phyloP scores from a whole-genome alignment of 495 filamentous ascomycete genomes.

The Aspergillus haitiensis region DNA sequence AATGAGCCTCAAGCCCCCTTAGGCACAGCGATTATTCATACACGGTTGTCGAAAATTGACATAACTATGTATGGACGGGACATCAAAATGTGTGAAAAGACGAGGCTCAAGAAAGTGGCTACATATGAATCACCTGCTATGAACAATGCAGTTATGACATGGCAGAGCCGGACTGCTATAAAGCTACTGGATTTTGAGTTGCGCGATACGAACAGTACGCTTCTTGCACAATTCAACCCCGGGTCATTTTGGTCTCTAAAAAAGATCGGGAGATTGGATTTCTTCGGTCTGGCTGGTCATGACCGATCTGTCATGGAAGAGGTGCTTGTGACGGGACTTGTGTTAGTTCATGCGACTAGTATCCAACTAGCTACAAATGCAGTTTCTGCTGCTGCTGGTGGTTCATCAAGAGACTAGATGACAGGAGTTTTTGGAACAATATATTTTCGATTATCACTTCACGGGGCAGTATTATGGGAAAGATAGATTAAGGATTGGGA shows the following conservation, averaged over 20 bases:
- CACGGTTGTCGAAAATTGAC: not conserved
- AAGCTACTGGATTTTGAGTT: conserved; percentile 19
- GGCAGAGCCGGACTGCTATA: conserved; percentile 12
- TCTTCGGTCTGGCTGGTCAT: conserved; percentile 3
- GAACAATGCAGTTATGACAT: not conserved
- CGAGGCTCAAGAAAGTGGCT: conserved; percentile 13
- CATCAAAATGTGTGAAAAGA: conserved; percentile 3
- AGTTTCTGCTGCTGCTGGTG: not conserved
- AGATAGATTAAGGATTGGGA: too few relatives aligned
- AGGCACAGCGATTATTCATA: not conserved
- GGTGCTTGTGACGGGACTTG: conserved; percentile 14
- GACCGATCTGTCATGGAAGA: conserved; percentile 13
- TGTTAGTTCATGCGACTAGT: conserved; percentile 7
- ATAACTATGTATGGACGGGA: conserved; percentile 1
- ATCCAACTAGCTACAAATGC: conserved; percentile 4
- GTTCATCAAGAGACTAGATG: not conserved
- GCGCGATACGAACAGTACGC: conserved; percentile 9
- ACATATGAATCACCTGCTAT: conserved; percentile 9
- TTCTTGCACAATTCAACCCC: conserved; percentile 14
- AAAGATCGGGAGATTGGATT: conserved; percentile 10
- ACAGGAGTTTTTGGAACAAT: not conserved
- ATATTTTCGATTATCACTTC: not conserved
- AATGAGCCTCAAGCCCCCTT: not conserved
- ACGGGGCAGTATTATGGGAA: too few relatives aligned
- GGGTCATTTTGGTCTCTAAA: conserved; percentile 1